Percentiles rank a stretch among this genome's conserved stretches.
phyloP scores from a whole-genome alignment of 2,329 filamentous ascomycete species.

The Botrytis pseudocinerea region DNA sequence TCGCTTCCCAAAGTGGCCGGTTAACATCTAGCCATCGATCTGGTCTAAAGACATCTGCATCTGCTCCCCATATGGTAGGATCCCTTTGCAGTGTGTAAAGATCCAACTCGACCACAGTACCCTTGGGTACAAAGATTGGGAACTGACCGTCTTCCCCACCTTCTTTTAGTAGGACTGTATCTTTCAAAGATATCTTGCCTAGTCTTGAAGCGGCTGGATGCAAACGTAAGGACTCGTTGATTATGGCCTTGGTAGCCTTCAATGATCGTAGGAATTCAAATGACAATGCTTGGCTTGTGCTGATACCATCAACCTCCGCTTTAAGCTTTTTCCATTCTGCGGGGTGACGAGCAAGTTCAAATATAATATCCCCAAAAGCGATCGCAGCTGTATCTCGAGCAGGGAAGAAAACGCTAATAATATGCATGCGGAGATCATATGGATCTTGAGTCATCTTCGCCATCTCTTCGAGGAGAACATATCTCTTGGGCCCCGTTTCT shows the following conservation, averaged over 20 bases:
- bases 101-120: constrained; percentile 23
- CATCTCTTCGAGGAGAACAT: constrained; percentile 5
- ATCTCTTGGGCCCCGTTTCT: background rate
- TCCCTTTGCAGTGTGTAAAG: constrained; percentile 43
- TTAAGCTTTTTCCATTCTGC: constrained; percentile 1
- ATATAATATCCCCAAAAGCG: background rate
- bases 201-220: constrained; percentile 5
- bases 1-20: background rate
- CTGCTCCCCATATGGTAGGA: constrained; percentile 42
- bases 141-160: constrained; percentile 36
- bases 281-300: background rate
- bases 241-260: constrained; percentile 1
- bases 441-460: background rate
- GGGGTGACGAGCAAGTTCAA: constrained; percentile 14
- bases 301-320: background rate
- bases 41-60: constrained; percentile 44
- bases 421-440: constrained; percentile 5
- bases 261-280: constrained; percentile 5
- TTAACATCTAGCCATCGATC: constrained; percentile 34
- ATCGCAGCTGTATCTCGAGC: constrained; percentile 9
- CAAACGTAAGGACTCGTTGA: constrained; percentile 13
- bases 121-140: constrained; percentile 35
- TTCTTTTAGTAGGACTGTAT: constrained; percentile 33
- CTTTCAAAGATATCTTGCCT: background rate
- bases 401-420: background rate